Conservation (phyloP, 139 green algal genomes). For the Trebouxia sp. region DNA sequence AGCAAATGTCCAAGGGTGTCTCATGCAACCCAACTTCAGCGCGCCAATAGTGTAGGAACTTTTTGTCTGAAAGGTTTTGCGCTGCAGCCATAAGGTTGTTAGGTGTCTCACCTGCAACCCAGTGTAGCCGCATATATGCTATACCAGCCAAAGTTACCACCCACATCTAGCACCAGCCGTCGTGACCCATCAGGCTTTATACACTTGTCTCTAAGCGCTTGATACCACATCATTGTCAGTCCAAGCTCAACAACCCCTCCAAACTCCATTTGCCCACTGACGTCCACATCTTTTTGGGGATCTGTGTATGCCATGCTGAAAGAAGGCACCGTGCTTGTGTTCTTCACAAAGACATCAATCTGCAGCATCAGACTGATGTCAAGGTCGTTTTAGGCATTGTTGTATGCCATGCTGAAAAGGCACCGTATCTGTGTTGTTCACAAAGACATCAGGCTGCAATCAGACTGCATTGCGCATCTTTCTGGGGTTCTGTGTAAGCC, state of each 20-base stretch:
- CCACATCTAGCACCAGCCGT: slow-evolving; percentile 74
- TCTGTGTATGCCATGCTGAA: slow-evolving; percentile 68
- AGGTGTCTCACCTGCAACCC: slow-evolving; percentile 74
- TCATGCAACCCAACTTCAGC: too few relatives aligned
- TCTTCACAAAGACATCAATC: slow-evolving; percentile 17
- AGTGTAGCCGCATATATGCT: slow-evolving; percentile 58
- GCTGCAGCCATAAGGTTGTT: too few relatives aligned
- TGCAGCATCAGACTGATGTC: neutral
- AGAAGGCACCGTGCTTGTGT: slow-evolving; percentile 22
- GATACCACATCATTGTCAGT: slow-evolving; percentile 45
- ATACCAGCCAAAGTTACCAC: slow-evolving; percentile 85
- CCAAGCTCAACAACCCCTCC: slow-evolving; percentile 52
- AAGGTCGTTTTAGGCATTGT: too few relatives aligned
- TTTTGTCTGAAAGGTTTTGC: too few relatives aligned
- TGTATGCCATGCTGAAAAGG: too few relatives aligned
- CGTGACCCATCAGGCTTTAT: neutral
- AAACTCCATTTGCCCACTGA: slow-evolving; percentile 49
- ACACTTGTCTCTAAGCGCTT: slow-evolving; percentile 37
- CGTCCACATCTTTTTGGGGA: slow-evolving; percentile 60
- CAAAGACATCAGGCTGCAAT: too few relatives aligned
- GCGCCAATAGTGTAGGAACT: too few relatives aligned
- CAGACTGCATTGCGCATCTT: slow-evolving; percentile 70
- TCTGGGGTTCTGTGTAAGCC: slow-evolving; percentile 59
- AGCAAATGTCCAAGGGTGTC: too few relatives aligned
- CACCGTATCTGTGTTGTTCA: too few relatives aligned